Conservation (phyloP, 352 stramenopile species). For the Bremia lactucae region DNA sequence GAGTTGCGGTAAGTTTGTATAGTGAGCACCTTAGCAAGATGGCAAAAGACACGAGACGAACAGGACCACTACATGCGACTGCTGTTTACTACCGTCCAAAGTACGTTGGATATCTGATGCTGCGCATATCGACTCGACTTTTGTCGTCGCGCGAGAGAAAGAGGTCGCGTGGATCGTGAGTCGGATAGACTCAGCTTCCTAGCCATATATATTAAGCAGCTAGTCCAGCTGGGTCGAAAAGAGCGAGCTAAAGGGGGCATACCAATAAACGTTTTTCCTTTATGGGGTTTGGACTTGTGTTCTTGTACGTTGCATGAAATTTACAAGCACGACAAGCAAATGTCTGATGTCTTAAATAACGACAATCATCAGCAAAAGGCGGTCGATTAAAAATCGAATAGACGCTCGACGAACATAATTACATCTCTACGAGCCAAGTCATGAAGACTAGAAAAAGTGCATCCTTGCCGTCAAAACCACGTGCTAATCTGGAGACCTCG, state of each 20-base stretch:
- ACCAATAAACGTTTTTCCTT: slow-evolving; percentile 3
- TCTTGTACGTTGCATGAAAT: too few relatives aligned
- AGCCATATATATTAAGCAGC: slow-evolving; percentile 8
- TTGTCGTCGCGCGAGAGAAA: slow-evolving; percentile 23
- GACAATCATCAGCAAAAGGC: too few relatives aligned
- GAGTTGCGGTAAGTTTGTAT: slow-evolving; percentile 20
- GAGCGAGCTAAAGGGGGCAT: slow-evolving; percentile 16
- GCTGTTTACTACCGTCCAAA: slow-evolving; percentile 23
- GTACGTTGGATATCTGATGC: slow-evolving; percentile 15
- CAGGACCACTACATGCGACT: slow-evolving; percentile 6
- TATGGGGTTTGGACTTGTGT: too few relatives aligned
- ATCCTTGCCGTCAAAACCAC: too few relatives aligned
- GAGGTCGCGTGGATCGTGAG: slow-evolving; percentile 12
- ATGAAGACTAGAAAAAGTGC: too few relatives aligned
- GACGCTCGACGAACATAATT: too few relatives aligned
- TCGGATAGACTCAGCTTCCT: slow-evolving; percentile 18
- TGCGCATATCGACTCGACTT: slow-evolving; percentile 8
- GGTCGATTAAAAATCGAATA: too few relatives aligned
- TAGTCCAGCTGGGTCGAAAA: slow-evolving; percentile 16
- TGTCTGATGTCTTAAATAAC: too few relatives aligned
- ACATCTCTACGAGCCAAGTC: too few relatives aligned
- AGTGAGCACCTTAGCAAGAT: slow-evolving; percentile 19
- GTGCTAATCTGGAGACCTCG: too few relatives aligned
- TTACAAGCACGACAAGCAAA: too few relatives aligned
- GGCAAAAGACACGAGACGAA: slow-evolving; percentile 8